A percentile compares a stretch with the other conserved stretches of the same genome.
These are phyloP conservation scores for Helotiales sp. DNA, from an alignment of 2,329 filamentous ascomycete species.

Conservation along the genomic window DNA sequence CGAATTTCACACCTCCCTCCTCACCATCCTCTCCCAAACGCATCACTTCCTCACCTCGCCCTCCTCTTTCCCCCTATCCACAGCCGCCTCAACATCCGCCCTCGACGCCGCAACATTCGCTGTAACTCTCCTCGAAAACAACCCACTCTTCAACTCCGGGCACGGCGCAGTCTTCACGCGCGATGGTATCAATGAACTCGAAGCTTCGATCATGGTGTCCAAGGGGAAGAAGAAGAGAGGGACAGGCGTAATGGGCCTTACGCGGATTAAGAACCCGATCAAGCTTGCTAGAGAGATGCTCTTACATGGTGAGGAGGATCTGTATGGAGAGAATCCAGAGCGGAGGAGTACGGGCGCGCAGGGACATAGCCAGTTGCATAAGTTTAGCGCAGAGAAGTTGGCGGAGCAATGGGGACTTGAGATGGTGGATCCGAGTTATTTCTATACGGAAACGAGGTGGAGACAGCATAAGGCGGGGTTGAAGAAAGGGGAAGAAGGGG, in stretches of 20 bases:
- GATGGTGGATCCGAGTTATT: constrained; percentile 70
- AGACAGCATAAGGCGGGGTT: constrained; percentile 72
- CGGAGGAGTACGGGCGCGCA: constrained; percentile 51
- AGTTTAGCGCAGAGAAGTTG: constrained; percentile 69
- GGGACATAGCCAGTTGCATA: constrained; percentile 73
- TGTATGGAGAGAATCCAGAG: constrained; percentile 51
- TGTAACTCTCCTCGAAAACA: constrained; percentile 76
- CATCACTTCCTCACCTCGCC: constrained; percentile 54
- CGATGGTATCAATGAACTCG: constrained; percentile 82
- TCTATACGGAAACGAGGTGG: constrained; percentile 79
- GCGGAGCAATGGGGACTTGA: constrained; percentile 72
- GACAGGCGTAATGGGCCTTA: constrained; percentile 76
- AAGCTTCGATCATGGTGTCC: constrained; percentile 86
- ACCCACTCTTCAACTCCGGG: constrained; percentile 82
- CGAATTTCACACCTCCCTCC: constrained; percentile 63
- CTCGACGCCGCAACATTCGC: constrained; percentile 78
- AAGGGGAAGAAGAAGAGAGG: constrained; percentile 74
- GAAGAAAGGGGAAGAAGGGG: constrained; percentile 52
- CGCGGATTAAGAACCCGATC: constrained; percentile 79
- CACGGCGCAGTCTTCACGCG: constrained; percentile 86
- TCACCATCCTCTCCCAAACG: constrained; percentile 61
- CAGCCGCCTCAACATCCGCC: constrained; percentile 52
- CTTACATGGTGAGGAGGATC: constrained; percentile 65
- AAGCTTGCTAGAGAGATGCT: constrained; percentile 74
- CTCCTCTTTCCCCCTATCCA: constrained; percentile 60